phyloP scores from a whole-genome alignment of 139 green algal species.

The Zygnema circumcarinatum region DNA sequence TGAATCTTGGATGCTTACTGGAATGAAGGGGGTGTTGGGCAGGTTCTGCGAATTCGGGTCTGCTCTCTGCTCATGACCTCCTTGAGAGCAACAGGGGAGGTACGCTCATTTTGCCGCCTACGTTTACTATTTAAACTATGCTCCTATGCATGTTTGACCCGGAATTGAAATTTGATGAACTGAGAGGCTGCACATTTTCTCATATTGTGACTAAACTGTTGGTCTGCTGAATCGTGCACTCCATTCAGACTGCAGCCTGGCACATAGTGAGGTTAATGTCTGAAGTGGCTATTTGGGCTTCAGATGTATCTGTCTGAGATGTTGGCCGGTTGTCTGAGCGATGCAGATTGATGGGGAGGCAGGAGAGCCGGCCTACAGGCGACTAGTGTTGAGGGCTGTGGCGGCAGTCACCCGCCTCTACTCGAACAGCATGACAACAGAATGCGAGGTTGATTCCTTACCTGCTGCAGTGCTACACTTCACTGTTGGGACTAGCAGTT shows the following conservation, averaged over 20 bases:
- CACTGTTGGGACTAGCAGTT: too few species aligned
- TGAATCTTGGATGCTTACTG: too few species aligned
- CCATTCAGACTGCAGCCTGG: too few species aligned
- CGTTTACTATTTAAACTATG: too few species aligned
- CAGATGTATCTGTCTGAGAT: too few species aligned
- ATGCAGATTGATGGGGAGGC: constrained; percentile 36
- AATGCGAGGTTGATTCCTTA: constrained; percentile 42
- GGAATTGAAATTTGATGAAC: too few species aligned
- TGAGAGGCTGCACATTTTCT: constrained; percentile 14
- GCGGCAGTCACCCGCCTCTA: constrained; percentile 42
- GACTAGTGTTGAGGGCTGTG: constrained; percentile 43
- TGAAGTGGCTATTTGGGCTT: too few species aligned
- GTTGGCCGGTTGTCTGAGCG: not conserved
- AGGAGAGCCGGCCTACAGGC: constrained; percentile 51
- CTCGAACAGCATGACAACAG: constrained; percentile 47
- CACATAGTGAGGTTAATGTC: too few species aligned
- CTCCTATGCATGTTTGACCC: too few species aligned
- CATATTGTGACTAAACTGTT: not conserved
- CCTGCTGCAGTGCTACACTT: not conserved
- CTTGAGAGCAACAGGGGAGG: constrained; percentile 49
- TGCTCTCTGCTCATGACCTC: constrained; percentile 59
- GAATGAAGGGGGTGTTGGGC: too few species aligned
- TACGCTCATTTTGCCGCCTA: too few species aligned
- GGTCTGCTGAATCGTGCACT: not conserved
- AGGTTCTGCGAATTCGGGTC: constrained; percentile 44